Evolutionary conservation across 2,329 filamentous ascomycete species (phyloP), one percentile per base, ranked within the genome.

Genomic region (Penicillium sp.): DNA sequence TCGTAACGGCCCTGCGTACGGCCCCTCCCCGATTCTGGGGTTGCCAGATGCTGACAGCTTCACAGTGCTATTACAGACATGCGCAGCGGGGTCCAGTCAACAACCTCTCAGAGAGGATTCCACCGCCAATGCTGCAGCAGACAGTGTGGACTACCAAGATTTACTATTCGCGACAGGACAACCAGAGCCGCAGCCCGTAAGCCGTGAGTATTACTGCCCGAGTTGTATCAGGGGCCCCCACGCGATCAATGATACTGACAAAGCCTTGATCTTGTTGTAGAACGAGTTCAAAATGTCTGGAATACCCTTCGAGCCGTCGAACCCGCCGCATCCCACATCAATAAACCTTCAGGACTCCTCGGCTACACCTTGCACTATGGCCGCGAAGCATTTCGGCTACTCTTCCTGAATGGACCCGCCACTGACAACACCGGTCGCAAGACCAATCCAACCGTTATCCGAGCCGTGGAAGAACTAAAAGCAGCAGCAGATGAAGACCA

Each of bases 361-460:
- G 81, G 81, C 36, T 77, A 79, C 51, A 74, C 78, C 34, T 74
- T 79, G 58, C 79, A 87, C 73, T 88, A 87, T 65, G 79, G 80
- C 36, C 82, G 83, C 62, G 76, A 85, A 66, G 71, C 82, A 21
- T 84, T 88, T 65, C 80, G 82, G 43, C 72, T 85, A 28, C 72
- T 88, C 16, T 87, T 87, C 67, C 81, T 87, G 76, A 86, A 86
- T 62, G 78, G 80, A 1, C 84, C 84, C 1, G 70, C 76, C 15
- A 70, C 76, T 36, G 73, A 77, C 29, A 73, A 78, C 8, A 57
- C 66, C 38, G 69, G 74, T 9, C 73, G 49, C 12, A 71, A 69
- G 52, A 49, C 69, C 10, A 63, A 65, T 46, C 65, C 63, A 29
- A 75, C 78, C 8, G 72, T 88, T n/a, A 70, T 73, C 21, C 76